phyloP scores from a whole-genome alignment of 139 green algal genomes.

The Micromonas commoda region DNA sequence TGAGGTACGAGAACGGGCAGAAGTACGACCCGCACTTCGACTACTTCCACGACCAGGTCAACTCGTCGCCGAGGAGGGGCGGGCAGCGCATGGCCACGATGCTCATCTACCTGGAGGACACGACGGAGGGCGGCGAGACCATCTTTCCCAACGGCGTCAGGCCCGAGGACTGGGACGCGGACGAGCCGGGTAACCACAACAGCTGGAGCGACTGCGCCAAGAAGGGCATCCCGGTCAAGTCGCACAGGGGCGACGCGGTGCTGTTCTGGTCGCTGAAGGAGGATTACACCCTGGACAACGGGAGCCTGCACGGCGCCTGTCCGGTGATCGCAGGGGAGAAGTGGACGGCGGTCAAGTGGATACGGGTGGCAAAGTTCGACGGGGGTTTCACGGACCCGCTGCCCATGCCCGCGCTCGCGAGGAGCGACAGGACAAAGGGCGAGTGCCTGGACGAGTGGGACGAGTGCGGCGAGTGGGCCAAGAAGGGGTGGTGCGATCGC shows the following conservation, averaged over 20 bases:
- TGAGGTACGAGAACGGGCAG: conserved; percentile 69
- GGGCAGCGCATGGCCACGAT: conserved; percentile 71
- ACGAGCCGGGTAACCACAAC: background rate
- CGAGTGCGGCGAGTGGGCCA: conserved; percentile 38
- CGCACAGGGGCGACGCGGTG: conserved; percentile 44
- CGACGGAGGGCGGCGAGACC: conserved; percentile 40
- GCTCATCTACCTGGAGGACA: conserved; percentile 70
- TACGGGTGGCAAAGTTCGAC: conserved; percentile 47
- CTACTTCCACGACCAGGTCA: conserved; percentile 71
- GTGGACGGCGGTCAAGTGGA: conserved; percentile 80
- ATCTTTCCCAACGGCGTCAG: conserved; percentile 28
- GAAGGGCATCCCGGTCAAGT: conserved; percentile 32
- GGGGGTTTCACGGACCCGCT: conserved; percentile 14
- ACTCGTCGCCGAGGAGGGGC: conserved; percentile 49
- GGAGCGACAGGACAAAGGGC: background rate
- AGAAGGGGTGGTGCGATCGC: conserved; percentile 41
- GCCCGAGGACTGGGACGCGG: background rate
- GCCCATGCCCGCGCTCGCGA: conserved; percentile 36
- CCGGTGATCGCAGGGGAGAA: conserved; percentile 55
- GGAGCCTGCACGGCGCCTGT: conserved; percentile 61
- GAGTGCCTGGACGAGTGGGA: conserved; percentile 35
- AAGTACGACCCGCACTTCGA: conserved; percentile 82
- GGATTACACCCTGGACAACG: conserved; percentile 50
- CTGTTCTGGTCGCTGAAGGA: conserved; percentile 59
- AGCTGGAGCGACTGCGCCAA: conserved; percentile 18